These are phyloP conservation scores for Malus domestica DNA, from an alignment of 306 rosid species.

Conservation along the genomic window ASM211411v1 NC_041792.1:4715001-4715500, in stretches of 20 bases:
- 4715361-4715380: not conserved
- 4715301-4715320: not conserved
- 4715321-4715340: not conserved
- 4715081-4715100: slow-evolving; percentile 31
- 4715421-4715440: not conserved
- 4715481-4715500: too few species aligned
- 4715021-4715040: slow-evolving; percentile 24
- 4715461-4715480: not conserved
- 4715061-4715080: slow-evolving; percentile 32
- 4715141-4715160: slow-evolving; percentile 20
- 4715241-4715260: not conserved
- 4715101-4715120: slow-evolving; percentile 17
- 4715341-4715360: not conserved
- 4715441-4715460: not conserved
- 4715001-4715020: slow-evolving; percentile 19
- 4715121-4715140: slow-evolving; percentile 15
- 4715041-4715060: slow-evolving; percentile 17
- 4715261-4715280: not conserved
- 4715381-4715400: not conserved
- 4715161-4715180: slow-evolving; percentile 23
- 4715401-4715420: not conserved
- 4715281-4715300: not conserved
- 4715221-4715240: not conserved
- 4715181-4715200: slow-evolving; percentile 5
- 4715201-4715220: not conserved